These are phyloP conservation scores for Senecio squalidus DNA, from an alignment of 140 eudicot genomes.

Conservation along the genomic window DNA sequence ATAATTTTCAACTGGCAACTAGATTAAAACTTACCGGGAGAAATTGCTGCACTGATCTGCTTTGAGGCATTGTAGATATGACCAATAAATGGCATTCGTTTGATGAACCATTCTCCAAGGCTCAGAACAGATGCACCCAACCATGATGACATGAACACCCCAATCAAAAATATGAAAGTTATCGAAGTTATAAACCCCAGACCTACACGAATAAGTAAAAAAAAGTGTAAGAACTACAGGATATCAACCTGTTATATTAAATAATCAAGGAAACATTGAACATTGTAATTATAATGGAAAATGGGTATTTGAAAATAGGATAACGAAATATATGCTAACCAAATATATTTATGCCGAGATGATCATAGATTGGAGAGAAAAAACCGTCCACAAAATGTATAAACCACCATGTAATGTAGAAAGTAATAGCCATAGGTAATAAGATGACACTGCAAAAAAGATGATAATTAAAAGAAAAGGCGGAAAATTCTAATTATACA, in stretches of 20 bases:
- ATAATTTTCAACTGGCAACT: not conserved
- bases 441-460: constrained; percentile 60
- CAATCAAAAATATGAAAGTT: constrained; percentile 74
- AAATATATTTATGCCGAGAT: constrained; percentile 67
- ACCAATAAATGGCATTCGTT: constrained; percentile 78
- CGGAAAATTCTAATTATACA: no score
- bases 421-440: constrained; percentile 74
- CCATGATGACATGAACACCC: constrained; percentile 90
- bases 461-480: not conserved
- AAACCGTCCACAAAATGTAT: constrained; percentile 87
- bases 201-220: constrained; percentile 24
- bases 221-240: not conserved
- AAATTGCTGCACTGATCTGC: constrained; percentile 80
- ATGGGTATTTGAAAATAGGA: not conserved
- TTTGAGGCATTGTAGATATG: constrained; percentile 79
- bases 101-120: constrained; percentile 83
- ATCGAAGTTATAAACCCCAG: constrained; percentile 67
- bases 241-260: no score
- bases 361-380: constrained; percentile 84
- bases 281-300: not conserved
- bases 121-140: constrained; percentile 79
- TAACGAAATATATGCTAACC: constrained; percentile 38
- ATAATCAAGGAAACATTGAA: not conserved
- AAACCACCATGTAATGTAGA: constrained; percentile 91
- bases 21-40: constrained; percentile 42